Evolutionary conservation across 768 basidiomycete species (phyloP).

Genomic region (Megacollybia marginata): DNA sequence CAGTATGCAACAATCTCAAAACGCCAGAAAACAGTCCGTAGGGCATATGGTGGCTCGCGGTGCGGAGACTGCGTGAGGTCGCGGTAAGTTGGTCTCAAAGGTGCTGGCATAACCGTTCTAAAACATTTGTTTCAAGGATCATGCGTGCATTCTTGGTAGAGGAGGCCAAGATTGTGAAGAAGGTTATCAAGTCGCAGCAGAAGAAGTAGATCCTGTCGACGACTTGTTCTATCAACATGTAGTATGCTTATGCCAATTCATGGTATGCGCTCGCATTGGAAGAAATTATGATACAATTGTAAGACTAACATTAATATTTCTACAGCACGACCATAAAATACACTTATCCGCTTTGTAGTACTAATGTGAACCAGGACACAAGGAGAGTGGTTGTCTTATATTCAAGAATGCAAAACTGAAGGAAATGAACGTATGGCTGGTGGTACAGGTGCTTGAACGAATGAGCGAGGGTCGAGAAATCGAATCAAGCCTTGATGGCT

Average conservation of each 20-base stretch:
- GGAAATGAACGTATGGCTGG: conserved; percentile 1
- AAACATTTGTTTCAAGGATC: conserved; percentile 49
- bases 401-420: background rate
- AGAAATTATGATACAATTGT: too few relatives aligned
- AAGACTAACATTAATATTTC: too few relatives aligned
- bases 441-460: background rate
- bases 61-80: conserved; percentile 95
- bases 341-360: background rate
- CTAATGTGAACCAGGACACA: background rate
- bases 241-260: too few relatives aligned
- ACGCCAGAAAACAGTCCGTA: conserved; percentile 91
- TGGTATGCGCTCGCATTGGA: too few relatives aligned
- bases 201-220: conserved; percentile 22
- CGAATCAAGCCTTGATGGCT: conserved; percentile 33
- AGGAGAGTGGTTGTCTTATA: background rate
- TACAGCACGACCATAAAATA: background rate
- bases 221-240: too few relatives aligned
- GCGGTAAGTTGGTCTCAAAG: conserved; percentile 43
- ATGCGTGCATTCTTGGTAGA: conserved; percentile 98
- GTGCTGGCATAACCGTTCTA: background rate
- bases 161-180: conserved; percentile 99
- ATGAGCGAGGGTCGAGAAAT: background rate
- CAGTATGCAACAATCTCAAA: conserved; percentile 95
- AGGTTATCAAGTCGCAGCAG: conserved; percentile 92
- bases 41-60: conserved; percentile 96